Base-by-base conservation (phyloP, 139 green algal genomes). In the Eudorina sp. region DNA sequence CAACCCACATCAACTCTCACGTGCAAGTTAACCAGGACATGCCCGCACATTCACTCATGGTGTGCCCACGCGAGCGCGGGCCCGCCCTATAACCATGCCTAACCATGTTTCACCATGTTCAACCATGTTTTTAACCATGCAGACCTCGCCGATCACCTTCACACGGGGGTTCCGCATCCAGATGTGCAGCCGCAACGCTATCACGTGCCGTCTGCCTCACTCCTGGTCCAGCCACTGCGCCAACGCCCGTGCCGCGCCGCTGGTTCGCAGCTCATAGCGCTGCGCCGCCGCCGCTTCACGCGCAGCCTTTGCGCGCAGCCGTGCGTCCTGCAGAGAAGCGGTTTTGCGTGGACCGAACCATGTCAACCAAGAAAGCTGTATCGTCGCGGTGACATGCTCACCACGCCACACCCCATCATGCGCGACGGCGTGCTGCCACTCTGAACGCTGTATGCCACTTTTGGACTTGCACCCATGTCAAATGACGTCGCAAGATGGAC, bases 181-280 rank as follows among this genome's bases (percentile, higher is more conserved):
- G n/a, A n/a, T n/a, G n/a, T n/a, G n/a, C n/a, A n/a, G n/a, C n/a
- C n/a, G n/a, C n/a, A n/a, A n/a, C n/a, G n/a, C n/a, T n/a, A n/a
- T n/a, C n/a, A n/a, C n/a, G n/a, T n/a, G n/a, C n/a, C n/a, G n/a
- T n/a, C n/a, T n/a, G 51, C 45, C 0, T 73, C 53, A 88, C 53
- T 88, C 83, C 6, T 34, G 62, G 29, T 88, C 83, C 68, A 88
- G 83, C 83, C 83, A 88, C 48, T 51, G 25, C 25, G 48, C 68
- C 38, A 88, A 36, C 25, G 48, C 83, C 83, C 83, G 68, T 4
- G 83, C 68, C 2, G 46, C 83, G 7, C 25, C 83, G 23, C 83
- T 82, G 36, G 36, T 53, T 0, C 83, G 48, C 68, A 88, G 34
- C 68, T 70, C 51, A 18, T 40, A 72, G 18, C 83, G 68, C 68